A percentile compares a stretch with the other conserved stretches of the same genome.
These are phyloP conservation scores for Penicillium simplicissimum DNA, from an alignment of 495 filamentous ascomycete genomes.

Conservation along the genomic window DNA sequence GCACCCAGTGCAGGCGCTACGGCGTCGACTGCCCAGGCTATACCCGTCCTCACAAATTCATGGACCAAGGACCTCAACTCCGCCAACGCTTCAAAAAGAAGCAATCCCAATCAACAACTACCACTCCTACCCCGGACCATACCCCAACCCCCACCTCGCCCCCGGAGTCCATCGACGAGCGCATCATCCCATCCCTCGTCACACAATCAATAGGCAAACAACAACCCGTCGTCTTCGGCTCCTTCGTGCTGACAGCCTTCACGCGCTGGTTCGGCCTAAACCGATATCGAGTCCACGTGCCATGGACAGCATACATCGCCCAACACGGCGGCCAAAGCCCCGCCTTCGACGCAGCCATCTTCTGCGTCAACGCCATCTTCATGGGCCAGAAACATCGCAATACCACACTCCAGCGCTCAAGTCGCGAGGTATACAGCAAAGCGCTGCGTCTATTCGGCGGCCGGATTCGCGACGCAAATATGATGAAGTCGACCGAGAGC, in stretches of 20 bases:
- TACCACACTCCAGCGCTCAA: constrained; percentile 21
- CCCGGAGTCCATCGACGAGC: constrained; percentile 25
- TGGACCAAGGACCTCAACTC: constrained; percentile 26
- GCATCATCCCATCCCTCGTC: constrained; percentile 23
- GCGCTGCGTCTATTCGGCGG: constrained; percentile 33
- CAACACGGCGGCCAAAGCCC: constrained; percentile 22
- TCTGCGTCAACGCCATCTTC: constrained; percentile 24
- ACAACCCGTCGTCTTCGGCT: constrained; percentile 29
- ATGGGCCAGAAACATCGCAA: constrained; percentile 20
- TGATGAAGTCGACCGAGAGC: constrained; percentile 27
- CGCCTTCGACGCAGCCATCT: constrained; percentile 26
- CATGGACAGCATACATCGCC: constrained; percentile 28
- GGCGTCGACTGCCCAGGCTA: constrained; percentile 35
- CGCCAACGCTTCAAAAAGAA: constrained; percentile 22
- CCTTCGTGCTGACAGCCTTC: constrained; percentile 27
- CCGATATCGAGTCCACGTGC: constrained; percentile 25
- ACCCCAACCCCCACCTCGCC: not conserved
- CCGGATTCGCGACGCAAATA: constrained; percentile 21
- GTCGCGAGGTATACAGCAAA: constrained; percentile 33
- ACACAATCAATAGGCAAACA: constrained; percentile 23
- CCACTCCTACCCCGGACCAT: too few species aligned
- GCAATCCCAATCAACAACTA: not conserved
- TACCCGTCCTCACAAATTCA: constrained; percentile 23
- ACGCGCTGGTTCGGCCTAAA: constrained; percentile 29
- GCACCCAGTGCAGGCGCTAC: constrained; percentile 31